A percentile compares a stretch with the other conserved stretches of the same genome.
Conservation (phyloP, 2,329 filamentous ascomycete genomes). For the Plenodomus biglobosus region DNA sequence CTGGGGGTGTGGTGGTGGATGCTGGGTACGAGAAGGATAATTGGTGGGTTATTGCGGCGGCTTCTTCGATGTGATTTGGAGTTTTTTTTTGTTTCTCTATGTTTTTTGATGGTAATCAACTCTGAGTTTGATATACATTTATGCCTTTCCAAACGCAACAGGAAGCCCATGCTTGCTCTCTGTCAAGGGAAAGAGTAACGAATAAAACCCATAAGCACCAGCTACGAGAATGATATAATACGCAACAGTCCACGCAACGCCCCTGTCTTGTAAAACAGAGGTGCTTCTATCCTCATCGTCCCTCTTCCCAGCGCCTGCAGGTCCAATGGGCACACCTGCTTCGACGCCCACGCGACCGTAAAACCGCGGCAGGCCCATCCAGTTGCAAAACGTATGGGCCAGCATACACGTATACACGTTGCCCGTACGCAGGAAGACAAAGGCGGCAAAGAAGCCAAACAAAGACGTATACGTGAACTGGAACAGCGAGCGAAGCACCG, state of each 20-base stretch:
- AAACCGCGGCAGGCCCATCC: slow-evolving; percentile 81
- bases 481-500: slow-evolving; percentile 71
- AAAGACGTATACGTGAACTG: slow-evolving; percentile 90
- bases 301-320: slow-evolving; percentile 33
- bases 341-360: slow-evolving; percentile 71
- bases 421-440: slow-evolving; percentile 82
- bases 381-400: slow-evolving; percentile 89
- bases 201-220: slow-evolving; percentile 73
- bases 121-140: background rate
- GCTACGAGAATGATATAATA: slow-evolving; percentile 78
- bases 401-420: slow-evolving; percentile 74
- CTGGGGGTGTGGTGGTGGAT: slow-evolving; percentile 74
- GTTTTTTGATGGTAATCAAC: too few species aligned
- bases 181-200: slow-evolving; percentile 70
- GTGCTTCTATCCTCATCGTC: slow-evolving; percentile 43
- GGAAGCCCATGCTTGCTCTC: slow-evolving; percentile 59
- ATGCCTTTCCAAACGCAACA: slow-evolving; percentile 14
- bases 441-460: slow-evolving; percentile 92
- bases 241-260: slow-evolving; percentile 66
- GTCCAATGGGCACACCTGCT: slow-evolving; percentile 47
- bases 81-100: too few species aligned
- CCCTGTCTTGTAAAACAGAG: slow-evolving; percentile 26
- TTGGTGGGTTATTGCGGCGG: slow-evolving; percentile 87
- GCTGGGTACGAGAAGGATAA: slow-evolving; percentile 96
- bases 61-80: slow-evolving; percentile 5